Evolutionary conservation across 345 rosid species (phyloP).

Genomic region (Hibiscus tridactylites): DNA sequence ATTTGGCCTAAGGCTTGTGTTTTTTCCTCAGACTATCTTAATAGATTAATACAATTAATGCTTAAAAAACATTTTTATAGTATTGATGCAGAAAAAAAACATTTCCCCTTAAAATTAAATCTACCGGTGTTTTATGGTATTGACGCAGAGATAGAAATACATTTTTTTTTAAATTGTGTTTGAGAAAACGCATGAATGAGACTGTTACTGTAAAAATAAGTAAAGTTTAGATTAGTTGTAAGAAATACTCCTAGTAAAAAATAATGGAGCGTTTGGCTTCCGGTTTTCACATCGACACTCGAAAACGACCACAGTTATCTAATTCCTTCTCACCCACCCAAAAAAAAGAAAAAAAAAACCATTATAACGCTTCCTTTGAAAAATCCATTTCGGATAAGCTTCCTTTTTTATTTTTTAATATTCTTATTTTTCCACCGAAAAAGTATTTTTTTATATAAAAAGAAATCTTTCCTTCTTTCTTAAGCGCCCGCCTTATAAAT

Average conservation of each 20-base stretch:
- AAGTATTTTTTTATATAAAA: background rate
- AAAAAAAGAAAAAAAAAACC: background rate
- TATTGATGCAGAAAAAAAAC: too few species aligned
- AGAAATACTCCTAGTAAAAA: background rate
- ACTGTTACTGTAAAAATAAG: background rate
- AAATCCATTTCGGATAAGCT: conserved; percentile 31
- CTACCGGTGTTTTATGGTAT: too few species aligned
- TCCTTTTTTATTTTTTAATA: background rate
- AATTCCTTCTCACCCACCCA: background rate
- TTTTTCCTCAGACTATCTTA: too few species aligned
- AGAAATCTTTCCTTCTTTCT: background rate
- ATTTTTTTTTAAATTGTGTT: too few species aligned
- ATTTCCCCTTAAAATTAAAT: too few species aligned
- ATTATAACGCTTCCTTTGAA: background rate
- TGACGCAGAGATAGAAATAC: too few species aligned
- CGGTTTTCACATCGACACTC: background rate
- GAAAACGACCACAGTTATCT: background rate
- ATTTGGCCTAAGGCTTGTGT: too few species aligned
- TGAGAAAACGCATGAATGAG: too few species aligned
- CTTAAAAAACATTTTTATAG: too few species aligned
- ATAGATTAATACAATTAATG: too few species aligned
- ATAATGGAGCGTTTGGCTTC: background rate
- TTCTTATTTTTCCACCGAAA: background rate
- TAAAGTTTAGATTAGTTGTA: background rate
- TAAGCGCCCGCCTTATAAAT: conserved; percentile 19